Evolutionary conservation across 108 stramenopile species (phyloP), one percentile per base, ranked within the genome.

Genomic region (Conticribra guillardii): DNA sequence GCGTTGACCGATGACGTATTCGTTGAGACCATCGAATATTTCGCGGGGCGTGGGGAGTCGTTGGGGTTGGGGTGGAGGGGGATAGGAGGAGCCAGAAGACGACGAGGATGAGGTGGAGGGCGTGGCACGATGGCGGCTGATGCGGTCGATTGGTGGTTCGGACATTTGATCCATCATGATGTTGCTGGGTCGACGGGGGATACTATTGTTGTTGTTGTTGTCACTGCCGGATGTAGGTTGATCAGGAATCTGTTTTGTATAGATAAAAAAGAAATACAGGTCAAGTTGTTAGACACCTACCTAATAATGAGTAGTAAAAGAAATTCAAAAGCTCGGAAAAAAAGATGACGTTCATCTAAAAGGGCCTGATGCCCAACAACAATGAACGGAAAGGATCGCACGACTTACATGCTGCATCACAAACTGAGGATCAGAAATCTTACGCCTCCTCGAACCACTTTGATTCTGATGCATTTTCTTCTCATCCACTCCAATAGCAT

Each of bases 1-100:
- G 47, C 84, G 80, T 83, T 98, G 98, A 19, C 98, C 98, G 63
- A 98, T 96, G 24, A 98, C 97, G 63, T 97, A 96, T 78, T 98
- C 95, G 63, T 97, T 83, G 16, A 98, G 65, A 3, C 95, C 95
- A 15, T 83, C 69, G 66, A 88, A 89, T 61, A 98, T 86, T 69
- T 94, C 89, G 0, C 69, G 74, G 21, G 95, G 95, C 11, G 94
- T 94, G 18, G 87, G 91, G 34, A 91, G 79, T 28, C 74, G 64
- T 58, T 74, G 63, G 34, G 41, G 76, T 8, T 67, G 55, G 41
- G 67, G 67, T 32, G 48, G 65, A 33, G 32, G 8, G 1, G 31
- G 31, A 28, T 64, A 26, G 16, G 71, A 60, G 31, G 61, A 46
- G 5, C 41, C 8, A 34, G 65, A 54, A 16, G 62, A 33, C 16